Base-by-base conservation (phyloP, 768 basidiomycete species). In the Pleurotus eryngii region DNA sequence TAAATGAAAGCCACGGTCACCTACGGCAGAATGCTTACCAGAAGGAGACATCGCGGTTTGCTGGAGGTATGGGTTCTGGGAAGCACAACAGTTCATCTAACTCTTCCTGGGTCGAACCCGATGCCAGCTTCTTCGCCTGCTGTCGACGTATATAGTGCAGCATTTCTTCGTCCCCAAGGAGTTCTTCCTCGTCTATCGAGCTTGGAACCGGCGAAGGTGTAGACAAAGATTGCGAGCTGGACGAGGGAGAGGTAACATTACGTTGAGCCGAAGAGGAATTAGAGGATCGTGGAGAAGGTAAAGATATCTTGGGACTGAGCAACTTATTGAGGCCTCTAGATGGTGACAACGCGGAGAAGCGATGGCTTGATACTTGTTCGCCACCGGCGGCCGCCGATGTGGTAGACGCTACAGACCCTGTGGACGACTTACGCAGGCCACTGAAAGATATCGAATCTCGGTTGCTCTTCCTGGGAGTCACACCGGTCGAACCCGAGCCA, bases 161-260 rank as follows among this genome's bases (percentile, higher is more conserved):
- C 97, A 99, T 99, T 74, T 99, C 97, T 60, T 97, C 95, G 67
- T 99, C 97, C 14, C 92, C 97, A 15, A 90, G 73, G 5, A 89
- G 50, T 68, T 95, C 92, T 60, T 95, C 93, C 58, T 95, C 95
- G 58, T 92, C 92, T 2, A 90, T 76, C 2, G 82, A 76, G 62
- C 84, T 86, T 24, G 87, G 87, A 5, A 82, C 84, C 0, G 95
- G 94, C 1, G 95, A 96, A 3, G 92, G 91, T 1, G 90, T 92
- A 3, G 89, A 92, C 20, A 88, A 70, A 18, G 89, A 89, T 58
- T 89, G 85, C 37, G 87, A 81, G 64, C 86, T 87, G 3, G 85
- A 83, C 1, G 89, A 85, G 12, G 87, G 88, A 1, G 89, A 81
- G 22, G 72, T 71, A 67, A 80, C 75, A 39, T 78, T 71, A 63